Percentiles rank a stretch among this genome's conserved stretches.
Evolutionary conservation across 352 stramenopile species (phyloP).

Genomic region (Globisporangium cylindrosporum): DNA sequence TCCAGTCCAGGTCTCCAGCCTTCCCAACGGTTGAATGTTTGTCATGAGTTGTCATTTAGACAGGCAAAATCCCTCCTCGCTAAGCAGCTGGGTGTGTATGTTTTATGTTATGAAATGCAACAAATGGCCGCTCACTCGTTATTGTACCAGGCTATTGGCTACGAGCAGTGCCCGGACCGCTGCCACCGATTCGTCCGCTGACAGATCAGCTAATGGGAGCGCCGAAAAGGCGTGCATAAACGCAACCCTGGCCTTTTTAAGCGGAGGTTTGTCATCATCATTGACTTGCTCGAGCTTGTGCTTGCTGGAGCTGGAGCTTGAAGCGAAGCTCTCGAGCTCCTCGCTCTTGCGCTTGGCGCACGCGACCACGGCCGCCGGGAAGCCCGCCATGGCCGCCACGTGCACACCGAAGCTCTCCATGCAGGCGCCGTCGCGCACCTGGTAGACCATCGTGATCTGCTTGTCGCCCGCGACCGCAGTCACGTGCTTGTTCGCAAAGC

Average conservation of each 20-base stretch:
- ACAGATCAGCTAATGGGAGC: slow-evolving; percentile 62
- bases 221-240: slow-evolving; percentile 62
- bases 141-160: neutral
- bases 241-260: slow-evolving; percentile 42
- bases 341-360: slow-evolving; percentile 93
- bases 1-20: too few relatives aligned
- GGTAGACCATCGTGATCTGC: slow-evolving; percentile 91
- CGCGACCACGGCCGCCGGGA: slow-evolving; percentile 91
- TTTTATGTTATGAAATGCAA: neutral
- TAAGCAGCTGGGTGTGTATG: too few relatives aligned
- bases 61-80: too few relatives aligned
- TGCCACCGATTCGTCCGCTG: slow-evolving; percentile 39
- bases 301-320: neutral
- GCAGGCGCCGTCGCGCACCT: slow-evolving; percentile 93
- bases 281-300: neutral
- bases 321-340: slow-evolving; percentile 88
- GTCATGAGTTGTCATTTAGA: too few relatives aligned
- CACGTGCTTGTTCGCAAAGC: slow-evolving; percentile 96
- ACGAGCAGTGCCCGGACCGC: neutral
- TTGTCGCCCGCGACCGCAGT: slow-evolving; percentile 82
- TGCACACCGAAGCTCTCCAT: slow-evolving; percentile 99
- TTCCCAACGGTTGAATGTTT: too few relatives aligned
- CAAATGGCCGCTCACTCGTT: neutral
- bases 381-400: slow-evolving; percentile 96
- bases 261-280: neutral